A percentile compares a stretch with the other conserved stretches of the same genome.
Evolutionary conservation across 2,329 filamentous ascomycete species (phyloP).

Genomic region (Delphinella strobiligena): DNA sequence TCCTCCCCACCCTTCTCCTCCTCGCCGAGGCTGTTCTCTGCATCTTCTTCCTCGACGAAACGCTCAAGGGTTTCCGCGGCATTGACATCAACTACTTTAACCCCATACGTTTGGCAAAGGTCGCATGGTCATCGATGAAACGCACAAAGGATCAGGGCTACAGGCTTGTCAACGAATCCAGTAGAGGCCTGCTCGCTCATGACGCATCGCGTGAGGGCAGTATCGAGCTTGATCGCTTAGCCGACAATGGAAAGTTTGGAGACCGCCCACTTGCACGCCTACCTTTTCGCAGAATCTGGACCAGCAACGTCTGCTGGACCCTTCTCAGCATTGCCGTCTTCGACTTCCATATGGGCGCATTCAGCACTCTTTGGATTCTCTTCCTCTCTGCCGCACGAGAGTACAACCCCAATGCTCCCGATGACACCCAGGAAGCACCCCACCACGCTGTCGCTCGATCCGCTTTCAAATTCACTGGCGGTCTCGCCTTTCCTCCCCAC

Average conservation of each 20-base stretch:
- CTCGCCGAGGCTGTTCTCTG: slow-evolving; percentile 41
- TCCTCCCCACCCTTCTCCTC: slow-evolving; percentile 48
- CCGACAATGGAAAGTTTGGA: slow-evolving; percentile 18
- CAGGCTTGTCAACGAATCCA: slow-evolving; percentile 15
- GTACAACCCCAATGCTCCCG: slow-evolving; percentile 23
- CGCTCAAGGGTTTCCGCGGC: slow-evolving; percentile 19
- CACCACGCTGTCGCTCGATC: slow-evolving; percentile 9
- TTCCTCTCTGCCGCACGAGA: slow-evolving; percentile 61
- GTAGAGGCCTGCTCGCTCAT: slow-evolving; percentile 21
- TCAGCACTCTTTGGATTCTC: slow-evolving; percentile 64
- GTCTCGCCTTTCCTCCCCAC: slow-evolving; percentile 59
- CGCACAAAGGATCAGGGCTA: slow-evolving; percentile 18
- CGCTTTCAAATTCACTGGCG: slow-evolving; percentile 54
- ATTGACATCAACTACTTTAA: slow-evolving; percentile 11
- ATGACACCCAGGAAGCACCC: slow-evolving; percentile 24
- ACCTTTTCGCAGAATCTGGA: slow-evolving; percentile 40
- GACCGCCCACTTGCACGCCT: slow-evolving; percentile 18
- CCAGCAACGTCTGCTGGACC: slow-evolving; percentile 41
- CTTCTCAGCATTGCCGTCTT: slow-evolving; percentile 55
- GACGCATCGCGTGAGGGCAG: slow-evolving; percentile 10
- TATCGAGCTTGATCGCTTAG: slow-evolving; percentile 20
- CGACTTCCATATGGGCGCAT: slow-evolving; percentile 60
- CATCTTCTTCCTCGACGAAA: slow-evolving; percentile 49
- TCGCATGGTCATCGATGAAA: slow-evolving; percentile 11
- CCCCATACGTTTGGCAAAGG: slow-evolving; percentile 13